Base-by-base conservation (phyloP, 2,329 filamentous ascomycete species). In the Botrytis squamosa region DNA sequence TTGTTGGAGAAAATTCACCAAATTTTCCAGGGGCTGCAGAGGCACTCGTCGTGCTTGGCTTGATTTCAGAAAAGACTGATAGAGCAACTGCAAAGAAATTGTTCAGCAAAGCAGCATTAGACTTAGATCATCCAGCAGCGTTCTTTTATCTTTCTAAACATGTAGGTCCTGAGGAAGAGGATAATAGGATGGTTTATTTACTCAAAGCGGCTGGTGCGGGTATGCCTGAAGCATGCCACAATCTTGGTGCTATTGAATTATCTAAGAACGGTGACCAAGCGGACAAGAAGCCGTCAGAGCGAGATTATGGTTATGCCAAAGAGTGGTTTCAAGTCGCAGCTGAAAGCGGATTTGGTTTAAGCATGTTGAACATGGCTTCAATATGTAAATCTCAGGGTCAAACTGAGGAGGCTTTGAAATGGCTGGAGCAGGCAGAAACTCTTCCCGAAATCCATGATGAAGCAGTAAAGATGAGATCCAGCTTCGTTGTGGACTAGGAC, bases 281-380 rank as follows among this genome's bases (percentile, higher is more conserved):
- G 16, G 68, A 67, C 14, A 72, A 69, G 38, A 64, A 67, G 10
- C 76, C 52, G 16, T 68, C 73, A 4, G 36, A 78, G 12, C 71
- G 69, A 4, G 77, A 77, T 55, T 80, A 77, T 74, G 78, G 77
- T 2, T 77, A 79, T 75, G 78, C 80, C 10, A 77, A 69, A 62
- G 80, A 81, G 66, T 81, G 79, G 79, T 78, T 78, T 55, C 55
- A 78, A 25, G 74, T 79, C 40, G 79, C 78, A 46, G 80, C 80
- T 55, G 66, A 71, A 18, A 75, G 75, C 14, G 78, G 78, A 5
- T 79, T 77, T 74, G 77, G 77, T 0, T 44, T 74, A 40, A 79
- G 79, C 65, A 79, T 81, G 77, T 36, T 81, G 64, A 80, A 78
- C 68, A 57, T 81, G 72, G 79, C 77, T 36, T 57, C 67, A 55